Evolutionary conservation across 2,329 filamentous ascomycete genomes (phyloP).

Genomic region (Knufia fluminis): DNA sequence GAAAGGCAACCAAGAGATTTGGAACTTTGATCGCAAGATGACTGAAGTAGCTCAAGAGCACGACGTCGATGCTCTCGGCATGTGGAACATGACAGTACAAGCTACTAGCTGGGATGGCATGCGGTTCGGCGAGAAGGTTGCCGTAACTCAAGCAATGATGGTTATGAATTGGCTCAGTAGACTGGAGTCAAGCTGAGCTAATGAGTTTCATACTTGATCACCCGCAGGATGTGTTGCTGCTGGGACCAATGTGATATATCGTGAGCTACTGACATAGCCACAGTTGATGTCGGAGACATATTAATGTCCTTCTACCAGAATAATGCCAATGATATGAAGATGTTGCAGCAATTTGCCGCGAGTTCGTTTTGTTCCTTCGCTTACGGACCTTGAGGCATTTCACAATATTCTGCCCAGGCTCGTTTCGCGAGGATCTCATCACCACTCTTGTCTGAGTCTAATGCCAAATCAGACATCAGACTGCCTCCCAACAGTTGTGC

Average conservation of each 20-base stretch:
- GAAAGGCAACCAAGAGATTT: conserved; percentile 29
- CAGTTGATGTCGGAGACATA: too few relatives aligned
- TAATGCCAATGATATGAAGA: background rate
- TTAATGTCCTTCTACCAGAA: background rate
- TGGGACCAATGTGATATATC: background rate
- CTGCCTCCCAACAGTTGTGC: too few relatives aligned
- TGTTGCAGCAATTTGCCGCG: background rate
- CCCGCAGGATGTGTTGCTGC: background rate
- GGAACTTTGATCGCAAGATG: conserved; percentile 33
- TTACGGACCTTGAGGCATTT: conserved; percentile 33
- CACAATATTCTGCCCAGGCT: conserved; percentile 43
- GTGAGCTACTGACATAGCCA: background rate
- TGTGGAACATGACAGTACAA: conserved; percentile 38
- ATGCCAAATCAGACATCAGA: too few relatives aligned
- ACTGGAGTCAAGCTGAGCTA: conserved; percentile 13
- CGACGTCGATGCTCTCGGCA: conserved; percentile 33
- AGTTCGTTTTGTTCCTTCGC: background rate
- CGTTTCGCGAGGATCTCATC: conserved; percentile 11
- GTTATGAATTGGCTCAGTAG: conserved; percentile 25
- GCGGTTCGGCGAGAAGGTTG: conserved; percentile 32
- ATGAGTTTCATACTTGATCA: background rate
- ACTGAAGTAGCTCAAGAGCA: conserved; percentile 26
- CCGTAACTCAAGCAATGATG: conserved; percentile 38
- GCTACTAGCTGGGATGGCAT: conserved; percentile 32
- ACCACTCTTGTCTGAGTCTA: conserved; percentile 14